These are phyloP conservation scores for Naegleria gruberi DNA, from an alignment of 208 protist species.

Conservation along the genomic window DNA sequence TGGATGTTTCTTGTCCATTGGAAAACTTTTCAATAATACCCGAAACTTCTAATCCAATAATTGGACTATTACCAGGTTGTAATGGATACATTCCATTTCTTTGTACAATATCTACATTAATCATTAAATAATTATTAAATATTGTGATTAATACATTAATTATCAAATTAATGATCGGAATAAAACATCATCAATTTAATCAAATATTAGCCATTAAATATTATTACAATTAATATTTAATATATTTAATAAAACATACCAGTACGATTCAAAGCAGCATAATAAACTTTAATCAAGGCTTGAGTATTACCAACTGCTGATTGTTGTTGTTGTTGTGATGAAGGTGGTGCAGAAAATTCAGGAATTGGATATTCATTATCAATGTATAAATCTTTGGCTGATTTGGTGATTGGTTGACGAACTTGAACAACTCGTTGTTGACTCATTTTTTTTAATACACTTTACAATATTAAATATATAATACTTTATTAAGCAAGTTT, in stretches of 20 bases:
- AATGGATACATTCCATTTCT: conserved; percentile 68
- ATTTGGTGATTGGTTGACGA: background rate
- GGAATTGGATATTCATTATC: background rate
- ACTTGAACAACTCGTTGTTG: background rate
- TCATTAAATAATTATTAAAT: conserved; percentile 45
- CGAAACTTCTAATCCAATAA: conserved; percentile 76
- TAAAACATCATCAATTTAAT: no score
- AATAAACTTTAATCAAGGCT: conserved; percentile 9
- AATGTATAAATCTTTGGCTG: background rate
- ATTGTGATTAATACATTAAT: background rate
- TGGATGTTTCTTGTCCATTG: conserved; percentile 45
- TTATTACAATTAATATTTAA: no score
- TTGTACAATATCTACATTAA: conserved; percentile 66
- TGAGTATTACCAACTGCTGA: background rate
- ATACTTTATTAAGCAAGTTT: background rate
- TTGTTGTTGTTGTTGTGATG: no score
- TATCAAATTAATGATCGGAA: no score
- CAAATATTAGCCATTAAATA: no score
- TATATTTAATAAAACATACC: no score
- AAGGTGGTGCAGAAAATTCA: background rate
- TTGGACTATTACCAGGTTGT: conserved; percentile 58
- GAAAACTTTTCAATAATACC: conserved; percentile 59
- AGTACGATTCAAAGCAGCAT: background rate
- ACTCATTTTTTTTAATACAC: background rate
- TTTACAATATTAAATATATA: background rate